Percentiles rank a stretch among this genome's conserved stretches.
Conservation (phyloP, 257 asterid species). For the Fraxinus americana region DNA sequence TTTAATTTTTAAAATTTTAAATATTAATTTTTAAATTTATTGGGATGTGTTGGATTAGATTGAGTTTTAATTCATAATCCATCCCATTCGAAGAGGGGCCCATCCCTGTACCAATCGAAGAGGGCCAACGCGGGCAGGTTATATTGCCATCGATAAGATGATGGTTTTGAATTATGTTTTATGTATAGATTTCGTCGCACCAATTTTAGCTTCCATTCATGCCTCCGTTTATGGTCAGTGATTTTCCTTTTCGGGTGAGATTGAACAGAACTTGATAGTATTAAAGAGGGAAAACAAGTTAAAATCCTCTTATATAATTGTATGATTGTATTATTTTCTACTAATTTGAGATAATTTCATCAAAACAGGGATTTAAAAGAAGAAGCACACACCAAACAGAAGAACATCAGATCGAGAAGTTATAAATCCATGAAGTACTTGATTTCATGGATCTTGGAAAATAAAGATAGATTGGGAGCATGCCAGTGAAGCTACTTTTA, state of each 20-base stretch:
- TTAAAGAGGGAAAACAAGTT: not conserved
- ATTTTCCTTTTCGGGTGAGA: no score
- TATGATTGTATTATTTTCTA: conserved; percentile 26
- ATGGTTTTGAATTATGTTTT: not conserved
- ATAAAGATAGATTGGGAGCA: not conserved
- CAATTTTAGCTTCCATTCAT: not conserved
- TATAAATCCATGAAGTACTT: conserved; percentile 1
- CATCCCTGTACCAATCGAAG: no score
- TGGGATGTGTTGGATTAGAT: no score
- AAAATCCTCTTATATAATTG: not conserved
- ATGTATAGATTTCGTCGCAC: not conserved
- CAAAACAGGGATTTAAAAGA: not conserved
- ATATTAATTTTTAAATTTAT: no score
- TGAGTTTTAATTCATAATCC: no score
- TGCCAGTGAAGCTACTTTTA: not conserved
- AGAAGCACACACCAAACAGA: not conserved
- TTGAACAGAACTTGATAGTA: not conserved
- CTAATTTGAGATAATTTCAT: conserved; percentile 6
- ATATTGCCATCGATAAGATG: no score
- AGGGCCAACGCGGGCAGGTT: no score
- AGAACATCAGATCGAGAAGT: conserved; percentile 3
- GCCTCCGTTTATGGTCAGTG: not conserved
- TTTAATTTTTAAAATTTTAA: no score
- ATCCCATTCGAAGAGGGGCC: no score
- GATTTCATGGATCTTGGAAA: not conserved